Conservation (phyloP, 768 basidiomycete species). For the Boletus speciosus region DNA sequence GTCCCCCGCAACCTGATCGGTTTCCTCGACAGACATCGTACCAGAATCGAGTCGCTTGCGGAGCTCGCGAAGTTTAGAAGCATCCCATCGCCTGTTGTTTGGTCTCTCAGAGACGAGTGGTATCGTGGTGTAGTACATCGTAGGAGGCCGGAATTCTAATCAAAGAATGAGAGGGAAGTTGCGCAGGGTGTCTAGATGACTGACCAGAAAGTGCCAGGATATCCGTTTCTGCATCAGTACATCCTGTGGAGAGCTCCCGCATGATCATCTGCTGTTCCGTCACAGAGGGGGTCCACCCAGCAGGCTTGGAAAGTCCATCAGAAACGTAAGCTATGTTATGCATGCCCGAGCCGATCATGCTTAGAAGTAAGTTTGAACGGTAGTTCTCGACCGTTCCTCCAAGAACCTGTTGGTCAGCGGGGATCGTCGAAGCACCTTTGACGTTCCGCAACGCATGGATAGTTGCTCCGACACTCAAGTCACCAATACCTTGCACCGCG, state of each 20-base stretch:
- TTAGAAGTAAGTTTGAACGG: constrained; percentile 83
- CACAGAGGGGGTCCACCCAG: constrained; percentile 68
- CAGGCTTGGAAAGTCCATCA: constrained; percentile 58
- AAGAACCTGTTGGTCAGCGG: constrained; percentile 90
- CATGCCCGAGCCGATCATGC: constrained; percentile 78
- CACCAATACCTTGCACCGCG: constrained; percentile 77
- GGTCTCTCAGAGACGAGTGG: constrained; percentile 84
- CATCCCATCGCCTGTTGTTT: constrained; percentile 88
- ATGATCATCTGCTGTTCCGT: constrained; percentile 98
- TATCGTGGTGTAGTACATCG: constrained; percentile 95
- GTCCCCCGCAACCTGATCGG: constrained; percentile 86
- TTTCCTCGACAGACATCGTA: constrained; percentile 76
- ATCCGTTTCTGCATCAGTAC: constrained; percentile 76
- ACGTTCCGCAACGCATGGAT: constrained; percentile 84
- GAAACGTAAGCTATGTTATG: constrained; percentile 54
- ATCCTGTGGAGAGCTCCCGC: constrained; percentile 81
- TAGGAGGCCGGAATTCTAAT: constrained; percentile 85
- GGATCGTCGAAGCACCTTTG: constrained; percentile 89
- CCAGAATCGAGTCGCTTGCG: constrained; percentile 93
- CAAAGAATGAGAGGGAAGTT: constrained; percentile 9
- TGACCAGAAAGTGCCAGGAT: constrained; percentile 82
- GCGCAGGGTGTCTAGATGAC: constrained; percentile 24
- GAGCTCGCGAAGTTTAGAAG: constrained; percentile 88
- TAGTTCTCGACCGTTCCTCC: constrained; percentile 94
- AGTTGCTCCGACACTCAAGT: constrained; percentile 81